Conservation (phyloP, 2,329 filamentous ascomycete species). For the Paecilomyces sp. region DNA sequence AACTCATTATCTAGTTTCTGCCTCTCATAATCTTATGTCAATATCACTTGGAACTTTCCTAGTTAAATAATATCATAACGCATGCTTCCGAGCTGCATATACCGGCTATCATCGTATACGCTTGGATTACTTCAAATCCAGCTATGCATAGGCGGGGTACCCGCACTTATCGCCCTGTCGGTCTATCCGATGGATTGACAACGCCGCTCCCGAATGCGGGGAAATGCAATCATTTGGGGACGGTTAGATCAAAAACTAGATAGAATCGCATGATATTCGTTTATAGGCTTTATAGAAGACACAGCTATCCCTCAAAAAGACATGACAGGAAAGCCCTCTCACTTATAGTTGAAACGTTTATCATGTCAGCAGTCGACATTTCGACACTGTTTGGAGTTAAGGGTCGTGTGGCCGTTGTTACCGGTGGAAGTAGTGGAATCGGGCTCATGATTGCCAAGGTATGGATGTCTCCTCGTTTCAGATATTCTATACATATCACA, state of each 20-base stretch:
- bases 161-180: conserved; percentile 2
- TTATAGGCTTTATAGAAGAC: not conserved
- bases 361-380: conserved; percentile 8
- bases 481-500: too few species aligned
- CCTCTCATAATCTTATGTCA: too few species aligned
- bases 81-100: too few species aligned
- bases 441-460: conserved; percentile 43
- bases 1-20: too few species aligned
- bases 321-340: not conserved
- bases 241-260: not conserved
- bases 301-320: not conserved
- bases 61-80: too few species aligned
- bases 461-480: not conserved
- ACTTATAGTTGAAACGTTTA: not conserved
- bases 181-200: conserved; percentile 3
- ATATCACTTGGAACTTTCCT: too few species aligned
- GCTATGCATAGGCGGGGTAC: not conserved
- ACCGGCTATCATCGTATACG: too few species aligned
- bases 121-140: not conserved
- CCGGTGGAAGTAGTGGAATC: conserved; percentile 39
- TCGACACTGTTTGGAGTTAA: conserved; percentile 26
- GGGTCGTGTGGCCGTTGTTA: conserved; percentile 39
- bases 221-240: not conserved
- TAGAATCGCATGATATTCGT: not conserved
- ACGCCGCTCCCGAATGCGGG: not conserved